A percentile compares a stretch with the other conserved stretches of the same genome.
Conservation (phyloP, 2,329 filamentous ascomycete species). For the Pseudogymnoascus sp. region DNA sequence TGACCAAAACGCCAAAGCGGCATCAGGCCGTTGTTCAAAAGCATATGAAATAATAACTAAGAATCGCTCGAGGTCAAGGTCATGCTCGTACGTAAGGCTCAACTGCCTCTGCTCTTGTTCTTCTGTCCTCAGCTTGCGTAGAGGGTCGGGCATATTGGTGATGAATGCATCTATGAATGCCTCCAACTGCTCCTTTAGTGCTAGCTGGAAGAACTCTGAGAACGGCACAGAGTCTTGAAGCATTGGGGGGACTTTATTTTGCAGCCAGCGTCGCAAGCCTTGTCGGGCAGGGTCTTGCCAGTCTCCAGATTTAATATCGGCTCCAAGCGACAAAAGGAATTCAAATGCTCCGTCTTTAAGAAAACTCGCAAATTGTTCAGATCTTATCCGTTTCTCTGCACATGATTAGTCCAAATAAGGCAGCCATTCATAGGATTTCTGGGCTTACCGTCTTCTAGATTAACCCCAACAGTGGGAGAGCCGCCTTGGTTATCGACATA, state of each 20-base stretch:
- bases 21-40: constrained; percentile 78
- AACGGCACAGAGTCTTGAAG: constrained; percentile 61
- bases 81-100: constrained; percentile 57
- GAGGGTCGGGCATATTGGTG: constrained; percentile 86
- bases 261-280: constrained; percentile 73
- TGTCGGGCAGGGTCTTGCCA: constrained; percentile 84
- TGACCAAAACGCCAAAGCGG: constrained; percentile 82
- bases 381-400: constrained; percentile 61
- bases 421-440: not conserved
- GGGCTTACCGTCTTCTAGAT: constrained; percentile 51
- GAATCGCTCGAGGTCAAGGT: constrained; percentile 78
- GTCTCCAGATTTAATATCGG: constrained; percentile 70
- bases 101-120: constrained; percentile 80
- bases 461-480: constrained; percentile 51
- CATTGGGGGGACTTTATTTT: constrained; percentile 69
- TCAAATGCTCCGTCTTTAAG: constrained; percentile 88
- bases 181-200: constrained; percentile 76
- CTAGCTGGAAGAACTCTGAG: constrained; percentile 61
- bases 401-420: constrained; percentile 10
- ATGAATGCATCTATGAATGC: constrained; percentile 88
- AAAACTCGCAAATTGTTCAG: constrained; percentile 66
- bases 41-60: constrained; percentile 86
- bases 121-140: constrained; percentile 76
- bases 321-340: constrained; percentile 77
- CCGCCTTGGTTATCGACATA: constrained; percentile 65